These are phyloP conservation scores for Mucor sp. DNA, from an alignment of 371 early-diverging fungal species.

Conservation along the genomic window DNA sequence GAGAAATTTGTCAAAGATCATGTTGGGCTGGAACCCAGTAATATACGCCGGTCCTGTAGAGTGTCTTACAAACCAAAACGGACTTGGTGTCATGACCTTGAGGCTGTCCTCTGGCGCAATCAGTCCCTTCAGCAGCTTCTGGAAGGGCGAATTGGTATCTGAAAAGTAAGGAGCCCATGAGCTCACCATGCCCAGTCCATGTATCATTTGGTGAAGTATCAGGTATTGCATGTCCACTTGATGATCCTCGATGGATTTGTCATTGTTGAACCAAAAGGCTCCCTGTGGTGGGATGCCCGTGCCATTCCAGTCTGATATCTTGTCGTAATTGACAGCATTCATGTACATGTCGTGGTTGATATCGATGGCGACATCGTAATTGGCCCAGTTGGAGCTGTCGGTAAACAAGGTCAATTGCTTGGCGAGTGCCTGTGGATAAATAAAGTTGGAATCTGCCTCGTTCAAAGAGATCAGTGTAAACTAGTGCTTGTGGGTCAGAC, in stretches of 20 bases:
- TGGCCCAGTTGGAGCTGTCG: conserved; percentile 25
- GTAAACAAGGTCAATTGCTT: conserved; percentile 31
- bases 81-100: conserved; percentile 36
- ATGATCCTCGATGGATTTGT: conserved; percentile 19
- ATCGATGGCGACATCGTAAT: conserved; percentile 29
- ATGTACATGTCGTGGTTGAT: conserved; percentile 40
- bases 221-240: conserved; percentile 39
- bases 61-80: conserved; percentile 19
- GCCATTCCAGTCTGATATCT: conserved; percentile 21
- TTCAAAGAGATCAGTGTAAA: conserved; percentile 19
- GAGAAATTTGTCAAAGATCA: conserved; percentile 43
- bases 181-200: conserved; percentile 37
- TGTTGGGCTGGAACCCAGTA: conserved; percentile 34
- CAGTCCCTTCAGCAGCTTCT: conserved; percentile 21
- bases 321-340: conserved; percentile 17
- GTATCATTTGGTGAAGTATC: conserved; percentile 37
- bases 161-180: conserved; percentile 45
- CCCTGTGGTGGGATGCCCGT: conserved; percentile 20
- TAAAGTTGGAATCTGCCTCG: conserved; percentile 33
- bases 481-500: background rate
- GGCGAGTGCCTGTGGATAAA: conserved; percentile 40
- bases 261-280: conserved; percentile 30
- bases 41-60: conserved; percentile 28
- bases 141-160: conserved; percentile 29
- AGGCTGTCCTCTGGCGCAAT: conserved; percentile 20